A percentile compares a stretch with the other conserved stretches of the same genome.
Conservation (phyloP, 768 basidiomycete genomes). For the Pleurotus pulmonarius region DNA sequence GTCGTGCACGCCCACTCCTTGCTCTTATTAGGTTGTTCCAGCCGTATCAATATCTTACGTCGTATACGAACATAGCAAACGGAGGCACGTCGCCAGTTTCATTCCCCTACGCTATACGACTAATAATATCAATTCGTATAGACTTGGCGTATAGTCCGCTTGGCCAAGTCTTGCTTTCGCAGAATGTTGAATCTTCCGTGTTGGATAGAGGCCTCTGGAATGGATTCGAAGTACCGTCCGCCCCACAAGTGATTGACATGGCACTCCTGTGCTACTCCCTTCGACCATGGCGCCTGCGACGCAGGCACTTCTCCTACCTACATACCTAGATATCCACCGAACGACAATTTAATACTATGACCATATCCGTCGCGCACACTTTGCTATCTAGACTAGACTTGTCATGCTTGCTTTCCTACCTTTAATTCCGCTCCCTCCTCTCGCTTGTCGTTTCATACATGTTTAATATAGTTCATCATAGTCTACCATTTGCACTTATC, state of each 20-base stretch:
- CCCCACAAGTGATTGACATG: background rate
- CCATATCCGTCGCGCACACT: background rate
- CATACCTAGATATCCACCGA: background rate
- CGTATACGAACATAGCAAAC: conserved; percentile 86
- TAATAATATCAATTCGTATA: conserved; percentile 18
- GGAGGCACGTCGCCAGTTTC: conserved; percentile 46
- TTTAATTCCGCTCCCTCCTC: background rate
- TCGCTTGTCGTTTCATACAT: background rate
- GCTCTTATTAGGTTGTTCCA: conserved; percentile 70
- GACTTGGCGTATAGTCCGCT: conserved; percentile 55
- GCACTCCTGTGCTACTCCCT: background rate
- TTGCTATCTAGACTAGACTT: background rate
- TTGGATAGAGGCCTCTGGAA: background rate
- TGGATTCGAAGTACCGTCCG: background rate
- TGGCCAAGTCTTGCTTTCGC: background rate
- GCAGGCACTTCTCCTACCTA: background rate
- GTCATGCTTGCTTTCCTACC: background rate
- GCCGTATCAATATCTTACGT: conserved; percentile 97
- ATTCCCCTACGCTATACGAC: conserved; percentile 10
- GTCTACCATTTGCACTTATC: background rate
- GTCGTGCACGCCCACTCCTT: background rate
- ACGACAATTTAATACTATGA: background rate
- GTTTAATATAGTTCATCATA: background rate
- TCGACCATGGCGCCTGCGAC: background rate
- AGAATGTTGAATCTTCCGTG: too few relatives aligned